Conservation (phyloP, 1,284 basidiomycete genomes). For the Tilletiaria anomala region DNA sequence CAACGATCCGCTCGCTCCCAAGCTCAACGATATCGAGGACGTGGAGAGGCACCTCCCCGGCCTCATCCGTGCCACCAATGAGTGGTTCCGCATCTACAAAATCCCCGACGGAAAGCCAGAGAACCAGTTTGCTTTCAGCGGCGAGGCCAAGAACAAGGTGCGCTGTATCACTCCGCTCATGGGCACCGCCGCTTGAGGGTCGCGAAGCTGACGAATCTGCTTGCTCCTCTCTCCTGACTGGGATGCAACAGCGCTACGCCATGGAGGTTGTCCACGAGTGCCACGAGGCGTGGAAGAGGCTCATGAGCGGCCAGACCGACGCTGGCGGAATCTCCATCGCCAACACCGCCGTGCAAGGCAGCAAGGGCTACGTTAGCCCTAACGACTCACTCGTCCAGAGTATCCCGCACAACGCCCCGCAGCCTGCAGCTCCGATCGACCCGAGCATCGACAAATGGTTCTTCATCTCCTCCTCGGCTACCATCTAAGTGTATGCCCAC, state of each 20-base stretch:
- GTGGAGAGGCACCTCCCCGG: slow-evolving; percentile 97
- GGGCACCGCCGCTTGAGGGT: not conserved
- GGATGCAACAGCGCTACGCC: slow-evolving; percentile 59
- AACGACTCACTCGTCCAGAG: slow-evolving; percentile 54
- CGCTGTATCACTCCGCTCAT: slow-evolving; percentile 39
- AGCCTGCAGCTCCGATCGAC: slow-evolving; percentile 37
- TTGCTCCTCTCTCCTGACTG: not conserved
- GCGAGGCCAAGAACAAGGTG: slow-evolving; percentile 99
- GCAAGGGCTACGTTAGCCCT: slow-evolving; percentile 52
- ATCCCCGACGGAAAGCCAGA: slow-evolving; percentile 93
- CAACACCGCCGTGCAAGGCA: slow-evolving; percentile 55
- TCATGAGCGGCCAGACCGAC: slow-evolving; percentile 58
- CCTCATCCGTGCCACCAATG: slow-evolving; percentile 68
- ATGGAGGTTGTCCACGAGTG: slow-evolving; percentile 97
- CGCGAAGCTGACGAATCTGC: too few relatives aligned
- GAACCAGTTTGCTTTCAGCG: slow-evolving; percentile 97
- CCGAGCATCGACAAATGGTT: slow-evolving; percentile 40
- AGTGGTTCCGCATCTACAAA: slow-evolving; percentile 77
- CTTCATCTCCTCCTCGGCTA: slow-evolving; percentile 17
- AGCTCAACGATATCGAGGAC: slow-evolving; percentile 98
- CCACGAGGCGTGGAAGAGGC: slow-evolving; percentile 94
- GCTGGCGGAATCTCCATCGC: slow-evolving; percentile 27
- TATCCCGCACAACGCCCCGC: slow-evolving; percentile 59
- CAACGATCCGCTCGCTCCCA: slow-evolving; percentile 83
- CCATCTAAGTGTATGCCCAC: not conserved